These are phyloP conservation scores for Cenchrus fungigraminus DNA, from an alignment of 176 grass and related monocot genomes.

Conservation along the genomic window DNA sequence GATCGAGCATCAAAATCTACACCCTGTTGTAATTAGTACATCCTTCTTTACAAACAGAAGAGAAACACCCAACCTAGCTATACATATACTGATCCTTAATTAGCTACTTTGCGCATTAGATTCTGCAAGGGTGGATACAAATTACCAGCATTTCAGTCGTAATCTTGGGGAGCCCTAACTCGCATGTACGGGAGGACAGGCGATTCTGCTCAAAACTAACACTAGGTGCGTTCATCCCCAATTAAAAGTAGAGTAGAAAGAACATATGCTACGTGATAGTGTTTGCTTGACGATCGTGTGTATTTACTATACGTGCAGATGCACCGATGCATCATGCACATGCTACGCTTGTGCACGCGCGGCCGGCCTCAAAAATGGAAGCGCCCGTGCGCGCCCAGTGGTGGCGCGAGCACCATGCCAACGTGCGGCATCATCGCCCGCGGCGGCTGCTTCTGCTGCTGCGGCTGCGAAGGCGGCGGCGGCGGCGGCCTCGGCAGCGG, in stretches of 20 bases:
- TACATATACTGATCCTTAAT: neutral
- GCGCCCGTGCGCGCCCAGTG: slow-evolving; percentile 42
- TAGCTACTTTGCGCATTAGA: slow-evolving; percentile 30
- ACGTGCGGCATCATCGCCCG: slow-evolving; percentile 26
- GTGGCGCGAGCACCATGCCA: slow-evolving; percentile 41
- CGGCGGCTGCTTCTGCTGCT: slow-evolving; percentile 12
- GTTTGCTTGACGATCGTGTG: neutral
- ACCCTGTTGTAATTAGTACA: slow-evolving; percentile 30
- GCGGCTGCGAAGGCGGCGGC: neutral
- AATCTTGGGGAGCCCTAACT: slow-evolving; percentile 28
- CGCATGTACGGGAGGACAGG: slow-evolving; percentile 9
- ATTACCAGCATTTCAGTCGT: neutral
- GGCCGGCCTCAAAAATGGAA: slow-evolving; percentile 60
- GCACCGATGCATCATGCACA: slow-evolving; percentile 12
- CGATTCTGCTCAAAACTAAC: slow-evolving; percentile 41
- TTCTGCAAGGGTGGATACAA: neutral
- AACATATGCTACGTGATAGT: slow-evolving; percentile 36
- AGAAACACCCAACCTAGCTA: slow-evolving; percentile 24
- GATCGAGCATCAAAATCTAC: slow-evolving; percentile 34
- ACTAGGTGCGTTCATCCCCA: slow-evolving; percentile 20
- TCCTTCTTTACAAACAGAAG: slow-evolving; percentile 31
- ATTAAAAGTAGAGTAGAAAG: slow-evolving; percentile 24
- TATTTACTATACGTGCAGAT: neutral
- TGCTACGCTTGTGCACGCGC: neutral
- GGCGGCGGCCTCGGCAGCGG: slow-evolving; percentile 33